Conservation (phyloP, 768 basidiomycete genomes). For the Suillus plorans region DNA sequence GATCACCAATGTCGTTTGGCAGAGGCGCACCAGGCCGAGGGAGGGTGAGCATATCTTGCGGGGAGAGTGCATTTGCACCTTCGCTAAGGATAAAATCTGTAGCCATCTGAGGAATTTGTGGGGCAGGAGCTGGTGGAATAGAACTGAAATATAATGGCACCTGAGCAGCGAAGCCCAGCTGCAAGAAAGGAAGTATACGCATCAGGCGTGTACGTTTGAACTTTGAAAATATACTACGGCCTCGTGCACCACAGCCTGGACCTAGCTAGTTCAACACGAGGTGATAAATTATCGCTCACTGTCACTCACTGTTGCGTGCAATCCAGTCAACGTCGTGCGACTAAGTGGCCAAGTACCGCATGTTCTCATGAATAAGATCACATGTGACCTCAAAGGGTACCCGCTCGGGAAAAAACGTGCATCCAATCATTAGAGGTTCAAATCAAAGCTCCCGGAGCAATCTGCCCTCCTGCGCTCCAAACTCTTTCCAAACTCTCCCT, state of each 20-base stretch:
- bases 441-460: constrained; percentile 45
- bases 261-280: too few relatives aligned
- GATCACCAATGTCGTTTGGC: constrained; percentile 67
- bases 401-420: too few relatives aligned
- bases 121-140: neutral
- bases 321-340: neutral
- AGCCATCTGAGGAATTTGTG: neutral
- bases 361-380: neutral
- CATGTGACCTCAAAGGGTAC: neutral
- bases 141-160: neutral
- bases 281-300: too few relatives aligned
- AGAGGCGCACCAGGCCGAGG: constrained; percentile 64
- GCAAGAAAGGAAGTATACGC: constrained; percentile 2
- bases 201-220: neutral
- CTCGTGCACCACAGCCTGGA: constrained; percentile 14
- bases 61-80: constrained; percentile 55
- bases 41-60: constrained; percentile 68
- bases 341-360: neutral
- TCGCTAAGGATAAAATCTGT: neutral
- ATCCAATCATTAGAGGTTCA: constrained; percentile 46
- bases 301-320: too few relatives aligned
- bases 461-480: constrained; percentile 54
- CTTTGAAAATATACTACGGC: neutral
- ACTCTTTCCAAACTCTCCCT: constrained; percentile 62
- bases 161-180: constrained; percentile 1